These are phyloP conservation scores for Pyrus pyrifolia DNA, from an alignment of 306 rosid species.

Conservation along the genomic window DNA sequence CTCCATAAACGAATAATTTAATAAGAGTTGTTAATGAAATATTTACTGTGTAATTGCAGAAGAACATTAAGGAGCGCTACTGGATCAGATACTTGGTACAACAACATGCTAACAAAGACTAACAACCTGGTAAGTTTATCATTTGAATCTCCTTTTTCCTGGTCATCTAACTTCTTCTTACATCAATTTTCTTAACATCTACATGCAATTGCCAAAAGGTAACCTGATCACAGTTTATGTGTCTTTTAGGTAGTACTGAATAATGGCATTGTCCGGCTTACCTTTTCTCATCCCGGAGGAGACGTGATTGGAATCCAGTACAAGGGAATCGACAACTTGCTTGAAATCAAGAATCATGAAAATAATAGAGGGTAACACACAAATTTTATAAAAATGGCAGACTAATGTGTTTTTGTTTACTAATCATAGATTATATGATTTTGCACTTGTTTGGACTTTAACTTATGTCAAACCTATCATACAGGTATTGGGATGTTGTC, in stretches of 20 bases:
- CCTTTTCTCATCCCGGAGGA: constrained; percentile 49
- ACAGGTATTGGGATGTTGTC: constrained; percentile 61
- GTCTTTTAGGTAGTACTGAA: constrained; percentile 42
- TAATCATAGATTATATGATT: not conserved
- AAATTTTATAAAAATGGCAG: not conserved
- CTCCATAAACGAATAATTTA: not conserved
- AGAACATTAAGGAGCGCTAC: not conserved
- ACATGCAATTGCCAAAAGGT: not conserved
- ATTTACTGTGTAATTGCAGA: not conserved
- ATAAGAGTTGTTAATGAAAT: not conserved
- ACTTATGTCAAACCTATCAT: not conserved
- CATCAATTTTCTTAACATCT: not conserved
- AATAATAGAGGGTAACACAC: constrained; percentile 56
- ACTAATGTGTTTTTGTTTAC: not conserved
- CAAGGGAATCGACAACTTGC: constrained; percentile 39
- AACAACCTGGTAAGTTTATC: not conserved
- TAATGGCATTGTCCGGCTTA: constrained; percentile 52
- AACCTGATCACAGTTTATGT: not conserved
- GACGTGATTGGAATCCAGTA: constrained; percentile 41
- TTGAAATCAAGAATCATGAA: constrained; percentile 13
- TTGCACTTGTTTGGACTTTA: not conserved
- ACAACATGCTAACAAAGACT: not conserved
- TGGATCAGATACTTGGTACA: not conserved
- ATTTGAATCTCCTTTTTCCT: not conserved
- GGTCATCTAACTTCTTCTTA: not conserved